A percentile compares a stretch with the other conserved stretches of the same genome.
These are phyloP conservation scores for Acanthochlamys bracteata DNA, from an alignment of 106 monocot genomes.

Conservation along the genomic window DNA sequence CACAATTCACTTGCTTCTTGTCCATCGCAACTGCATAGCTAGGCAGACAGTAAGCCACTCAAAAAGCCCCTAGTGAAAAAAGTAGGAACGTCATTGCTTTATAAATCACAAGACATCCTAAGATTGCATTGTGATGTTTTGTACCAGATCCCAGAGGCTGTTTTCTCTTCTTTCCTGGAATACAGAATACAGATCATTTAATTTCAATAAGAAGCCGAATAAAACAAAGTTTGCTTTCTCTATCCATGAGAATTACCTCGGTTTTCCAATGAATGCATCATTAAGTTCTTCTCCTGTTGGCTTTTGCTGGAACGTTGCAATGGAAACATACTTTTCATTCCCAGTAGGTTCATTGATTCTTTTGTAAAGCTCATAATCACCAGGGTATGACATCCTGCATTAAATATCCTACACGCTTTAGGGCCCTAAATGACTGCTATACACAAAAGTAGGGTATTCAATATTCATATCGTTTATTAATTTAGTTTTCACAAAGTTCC, in stretches of 20 bases:
- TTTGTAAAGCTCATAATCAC: constrained; percentile 67
- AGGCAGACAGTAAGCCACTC: constrained; percentile 44
- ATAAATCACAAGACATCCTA: too few relatives aligned
- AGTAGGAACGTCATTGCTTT: too few relatives aligned
- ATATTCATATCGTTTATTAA: too few relatives aligned
- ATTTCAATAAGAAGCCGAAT: too few relatives aligned
- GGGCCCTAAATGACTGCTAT: too few relatives aligned
- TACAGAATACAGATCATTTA: background rate
- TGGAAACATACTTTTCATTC: constrained; percentile 65
- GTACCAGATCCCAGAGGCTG: constrained; percentile 71
- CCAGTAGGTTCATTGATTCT: constrained; percentile 60
- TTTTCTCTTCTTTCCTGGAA: constrained; percentile 52
- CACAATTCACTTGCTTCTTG: too few relatives aligned
- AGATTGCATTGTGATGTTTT: too few relatives aligned
- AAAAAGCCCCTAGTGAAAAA: constrained; percentile 53
- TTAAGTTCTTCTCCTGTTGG: constrained; percentile 82
- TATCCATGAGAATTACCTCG: constrained; percentile 28
- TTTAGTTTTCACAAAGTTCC: background rate
- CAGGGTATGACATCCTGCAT: constrained; percentile 84
- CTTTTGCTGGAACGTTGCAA: constrained; percentile 56
- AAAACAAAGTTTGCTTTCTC: background rate
- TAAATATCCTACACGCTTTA: constrained; percentile 10
- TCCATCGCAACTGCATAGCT: too few relatives aligned
- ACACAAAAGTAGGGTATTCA: too few relatives aligned
- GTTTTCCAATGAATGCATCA: constrained; percentile 72